Conservation (phyloP, 306 rosid genomes). For the Ceratonia siliqua region DNA sequence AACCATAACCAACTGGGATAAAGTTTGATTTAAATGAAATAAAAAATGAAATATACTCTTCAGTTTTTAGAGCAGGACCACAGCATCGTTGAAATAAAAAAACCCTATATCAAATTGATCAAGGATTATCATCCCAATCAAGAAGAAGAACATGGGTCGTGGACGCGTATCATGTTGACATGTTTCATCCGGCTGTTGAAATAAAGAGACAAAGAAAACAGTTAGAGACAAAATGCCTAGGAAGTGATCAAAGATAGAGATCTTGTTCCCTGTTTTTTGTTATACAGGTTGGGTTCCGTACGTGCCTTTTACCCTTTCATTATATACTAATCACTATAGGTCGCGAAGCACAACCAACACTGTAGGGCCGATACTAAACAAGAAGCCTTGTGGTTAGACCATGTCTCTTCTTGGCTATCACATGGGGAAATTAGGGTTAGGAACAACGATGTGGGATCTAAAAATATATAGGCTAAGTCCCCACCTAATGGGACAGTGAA, state of each 20-base stretch:
- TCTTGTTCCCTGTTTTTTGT: slow-evolving; percentile 61
- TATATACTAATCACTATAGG: slow-evolving; percentile 35
- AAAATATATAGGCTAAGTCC: slow-evolving; percentile 7
- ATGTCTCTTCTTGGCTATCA: slow-evolving; percentile 55
- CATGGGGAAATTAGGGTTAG: slow-evolving; percentile 42
- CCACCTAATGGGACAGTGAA: slow-evolving; percentile 16
- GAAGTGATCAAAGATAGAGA: slow-evolving; percentile 51
- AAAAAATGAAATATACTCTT: not conserved
- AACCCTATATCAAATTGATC: slow-evolving; percentile 33
- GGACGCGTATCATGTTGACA: slow-evolving; percentile 55
- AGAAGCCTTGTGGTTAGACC: slow-evolving; percentile 37
- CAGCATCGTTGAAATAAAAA: slow-evolving; percentile 41
- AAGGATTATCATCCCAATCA: slow-evolving; percentile 38
- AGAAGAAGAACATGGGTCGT: slow-evolving; percentile 59
- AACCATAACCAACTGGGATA: not conserved
- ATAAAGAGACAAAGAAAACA: slow-evolving; percentile 59
- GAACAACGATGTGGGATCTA: slow-evolving; percentile 28
- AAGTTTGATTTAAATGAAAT: not conserved
- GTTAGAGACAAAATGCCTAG: slow-evolving; percentile 68
- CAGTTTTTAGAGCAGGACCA: slow-evolving; percentile 46
- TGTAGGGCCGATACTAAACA: slow-evolving; percentile 75
- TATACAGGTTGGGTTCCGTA: slow-evolving; percentile 45
- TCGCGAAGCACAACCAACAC: slow-evolving; percentile 51
- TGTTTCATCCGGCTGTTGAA: slow-evolving; percentile 44
- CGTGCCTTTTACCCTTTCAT: slow-evolving; percentile 36